These are phyloP conservation scores for Malus orientalis DNA, from an alignment of 306 rosid genomes.

Conservation along the genomic window DNA sequence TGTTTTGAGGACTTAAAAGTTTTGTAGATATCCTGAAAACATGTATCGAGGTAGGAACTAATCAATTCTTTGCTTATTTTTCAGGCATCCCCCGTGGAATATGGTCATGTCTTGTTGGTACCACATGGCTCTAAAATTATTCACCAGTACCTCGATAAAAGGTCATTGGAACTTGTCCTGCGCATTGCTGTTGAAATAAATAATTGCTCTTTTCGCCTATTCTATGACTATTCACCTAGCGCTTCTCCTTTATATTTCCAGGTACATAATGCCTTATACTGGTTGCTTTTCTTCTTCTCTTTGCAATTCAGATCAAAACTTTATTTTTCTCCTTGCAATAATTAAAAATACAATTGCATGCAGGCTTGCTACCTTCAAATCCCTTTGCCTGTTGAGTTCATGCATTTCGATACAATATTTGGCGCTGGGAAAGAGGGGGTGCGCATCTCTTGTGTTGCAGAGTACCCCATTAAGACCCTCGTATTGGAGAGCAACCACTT, in stretches of 20 bases:
- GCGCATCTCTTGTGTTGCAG: slow-evolving; percentile 17
- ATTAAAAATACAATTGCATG: neutral
- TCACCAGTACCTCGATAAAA: slow-evolving; percentile 19
- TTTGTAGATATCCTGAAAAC: neutral
- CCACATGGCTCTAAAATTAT: slow-evolving; percentile 14
- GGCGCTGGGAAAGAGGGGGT: slow-evolving; percentile 6
- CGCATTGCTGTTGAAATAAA: slow-evolving; percentile 29
- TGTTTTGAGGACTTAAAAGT: neutral
- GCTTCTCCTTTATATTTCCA: slow-evolving; percentile 27
- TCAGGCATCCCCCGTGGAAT: slow-evolving; percentile 30
- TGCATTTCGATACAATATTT: slow-evolving; percentile 18
- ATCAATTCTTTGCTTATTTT: neutral
- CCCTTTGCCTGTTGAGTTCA: slow-evolving; percentile 35
- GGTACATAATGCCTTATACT: slow-evolving; percentile 8
- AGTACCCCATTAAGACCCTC: slow-evolving; percentile 32
- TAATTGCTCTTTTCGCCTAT: slow-evolving; percentile 29
- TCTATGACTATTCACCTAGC: slow-evolving; percentile 22
- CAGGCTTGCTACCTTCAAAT: slow-evolving; percentile 35
- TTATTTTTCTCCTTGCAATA: neutral
- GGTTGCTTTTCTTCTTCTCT: neutral
- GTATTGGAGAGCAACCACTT: slow-evolving; percentile 23
- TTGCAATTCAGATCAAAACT: neutral
- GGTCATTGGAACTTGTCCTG: slow-evolving; percentile 27
- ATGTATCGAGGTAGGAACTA: neutral
- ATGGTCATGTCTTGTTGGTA: slow-evolving; percentile 36